These are phyloP conservation scores for Colletotrichum cereale DNA, from an alignment of 2,329 filamentous ascomycete species.

Conservation along the genomic window DNA sequence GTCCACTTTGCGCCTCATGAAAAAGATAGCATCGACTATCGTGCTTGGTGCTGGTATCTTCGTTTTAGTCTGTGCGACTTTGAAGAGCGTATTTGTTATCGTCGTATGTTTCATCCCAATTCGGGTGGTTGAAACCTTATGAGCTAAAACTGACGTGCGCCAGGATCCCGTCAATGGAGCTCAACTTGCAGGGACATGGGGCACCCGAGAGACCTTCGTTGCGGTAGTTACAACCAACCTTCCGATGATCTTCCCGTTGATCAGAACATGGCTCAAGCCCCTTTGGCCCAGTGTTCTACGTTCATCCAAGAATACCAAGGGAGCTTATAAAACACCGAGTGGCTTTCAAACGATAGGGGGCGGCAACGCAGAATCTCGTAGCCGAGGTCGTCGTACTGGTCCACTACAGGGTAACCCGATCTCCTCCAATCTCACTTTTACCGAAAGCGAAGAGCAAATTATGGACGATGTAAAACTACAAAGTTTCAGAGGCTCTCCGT, in stretches of 20 bases:
- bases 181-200: constrained; percentile 57
- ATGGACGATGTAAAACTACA: constrained; percentile 58
- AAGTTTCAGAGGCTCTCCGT: constrained; percentile 46
- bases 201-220: constrained; percentile 58
- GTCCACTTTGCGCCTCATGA: constrained; percentile 50
- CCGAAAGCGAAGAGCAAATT: constrained; percentile 55
- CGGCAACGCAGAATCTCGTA: constrained; percentile 42
- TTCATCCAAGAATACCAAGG: constrained; percentile 46
- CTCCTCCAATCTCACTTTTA: constrained; percentile 53
- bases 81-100: constrained; percentile 54
- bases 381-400: constrained; percentile 46
- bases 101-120: constrained; percentile 44
- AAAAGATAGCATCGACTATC: constrained; percentile 53
- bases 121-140: background rate
- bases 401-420: constrained; percentile 50
- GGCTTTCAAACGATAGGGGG: constrained; percentile 39
- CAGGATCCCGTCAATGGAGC: constrained; percentile 57
- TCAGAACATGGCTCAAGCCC: constrained; percentile 55
- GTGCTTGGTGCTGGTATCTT: constrained; percentile 56
- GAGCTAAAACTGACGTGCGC: background rate
- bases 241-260: constrained; percentile 59
- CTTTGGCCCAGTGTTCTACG: constrained; percentile 48
- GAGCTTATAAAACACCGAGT: constrained; percentile 32
- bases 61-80: constrained; percentile 52
- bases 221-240: constrained; percentile 59